Evolutionary conservation across 495 filamentous ascomycete species (phyloP), one percentile per base, ranked within the genome.

Genomic region (Hypoxylon crocopeplum): DNA sequence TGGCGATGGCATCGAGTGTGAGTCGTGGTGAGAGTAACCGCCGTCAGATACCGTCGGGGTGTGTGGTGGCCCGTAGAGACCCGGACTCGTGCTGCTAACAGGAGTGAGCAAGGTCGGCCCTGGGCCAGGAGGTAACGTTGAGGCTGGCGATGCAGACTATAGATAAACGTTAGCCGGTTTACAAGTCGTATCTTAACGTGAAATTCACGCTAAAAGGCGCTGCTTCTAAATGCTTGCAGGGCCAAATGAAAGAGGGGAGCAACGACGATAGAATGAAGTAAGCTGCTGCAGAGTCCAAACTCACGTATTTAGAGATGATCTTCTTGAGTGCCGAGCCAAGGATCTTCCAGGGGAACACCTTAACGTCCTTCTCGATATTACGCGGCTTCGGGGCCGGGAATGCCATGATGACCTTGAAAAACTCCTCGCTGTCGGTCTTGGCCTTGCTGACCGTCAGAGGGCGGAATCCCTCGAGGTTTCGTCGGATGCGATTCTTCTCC

Each of bases 331-430:
- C 93, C 36, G 83, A 81, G 10, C 79, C 80, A 10, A 98, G 76
- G 41, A 90, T 88, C 68, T 88, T 91, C 95, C 94, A 98, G 8
- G 90, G 86, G 69, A 98, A 98, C 5, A 97, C 94, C 73, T 98
- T 98, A 64, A 98, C 91, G 66, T 97, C 93, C 75, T 98, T 98
- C 79, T 97, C 94, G 62, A 98, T 98, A 64, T 97, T 96, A 33
- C 94, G 82, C 5, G 94, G 95, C 77, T 97, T 97, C 1, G 95
- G 95, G 19, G 85, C 87, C 8, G 90, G 89, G 69, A 98, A 97
- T n/a, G 84, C 88, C 95, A 98, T 98, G 74, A 98, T 97, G 56
- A 97, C 78, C 75, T 96, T 96, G 85, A 98, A 98, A 76, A 98
- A 97, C 36, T 92, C 89, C 70, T 97, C 93, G 66, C 88, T 95